Conservation (phyloP, 2,329 filamentous ascomycete genomes). For the Pseudogymnoascus sp. region DNA sequence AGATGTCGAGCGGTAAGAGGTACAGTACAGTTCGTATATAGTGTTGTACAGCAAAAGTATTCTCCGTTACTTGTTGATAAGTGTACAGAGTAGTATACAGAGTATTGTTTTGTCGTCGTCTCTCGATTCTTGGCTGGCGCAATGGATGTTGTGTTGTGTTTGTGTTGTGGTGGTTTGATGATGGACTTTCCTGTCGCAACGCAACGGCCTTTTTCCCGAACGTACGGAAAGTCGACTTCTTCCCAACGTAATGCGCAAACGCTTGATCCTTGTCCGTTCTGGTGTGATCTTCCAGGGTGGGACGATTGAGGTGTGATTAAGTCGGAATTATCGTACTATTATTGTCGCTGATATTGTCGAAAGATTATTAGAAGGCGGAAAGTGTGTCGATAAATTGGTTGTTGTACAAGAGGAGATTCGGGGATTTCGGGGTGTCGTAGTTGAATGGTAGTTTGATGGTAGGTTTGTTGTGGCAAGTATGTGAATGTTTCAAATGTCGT, state of each 20-base stretch:
- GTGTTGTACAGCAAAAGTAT: not conserved
- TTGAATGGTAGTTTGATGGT: not conserved
- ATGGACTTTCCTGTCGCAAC: not conserved
- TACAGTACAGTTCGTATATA: not conserved
- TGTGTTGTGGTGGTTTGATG: not conserved
- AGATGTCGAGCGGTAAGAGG: not conserved
- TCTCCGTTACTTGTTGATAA: not conserved
- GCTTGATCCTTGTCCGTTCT: not conserved
- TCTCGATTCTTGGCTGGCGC: not conserved
- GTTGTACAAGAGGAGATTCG: not conserved
- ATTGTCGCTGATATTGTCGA: not conserved
- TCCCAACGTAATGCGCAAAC: not conserved
- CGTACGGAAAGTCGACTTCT: not conserved
- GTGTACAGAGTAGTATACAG: not conserved
- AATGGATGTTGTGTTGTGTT: not conserved
- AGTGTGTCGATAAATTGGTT: not conserved
- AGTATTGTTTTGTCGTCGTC: not conserved
- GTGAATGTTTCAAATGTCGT: slow-evolving; percentile 2
- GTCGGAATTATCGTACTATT: not conserved
- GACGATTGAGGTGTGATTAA: not conserved
- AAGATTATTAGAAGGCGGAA: not conserved
- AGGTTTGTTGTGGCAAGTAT: not conserved
- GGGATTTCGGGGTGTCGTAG: not conserved
- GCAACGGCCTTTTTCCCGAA: not conserved
- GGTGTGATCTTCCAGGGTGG: not conserved